Conservation (phyloP, 2,329 filamentous ascomycete species). For the Alternaria incomplexa region DNA sequence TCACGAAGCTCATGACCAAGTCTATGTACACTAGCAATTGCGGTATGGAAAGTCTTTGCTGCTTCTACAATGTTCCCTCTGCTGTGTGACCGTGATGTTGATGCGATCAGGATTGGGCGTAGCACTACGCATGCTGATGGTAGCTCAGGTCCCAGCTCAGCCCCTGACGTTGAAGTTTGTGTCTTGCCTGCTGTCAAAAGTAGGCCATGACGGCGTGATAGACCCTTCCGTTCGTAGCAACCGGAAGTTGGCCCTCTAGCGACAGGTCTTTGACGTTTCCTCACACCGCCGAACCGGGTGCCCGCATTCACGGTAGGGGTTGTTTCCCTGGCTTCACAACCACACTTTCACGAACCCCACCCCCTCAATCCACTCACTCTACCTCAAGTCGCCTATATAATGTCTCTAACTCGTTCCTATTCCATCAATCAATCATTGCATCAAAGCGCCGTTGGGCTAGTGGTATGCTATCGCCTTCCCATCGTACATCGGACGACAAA, state of each 20-base stretch:
- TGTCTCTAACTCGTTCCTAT: background rate
- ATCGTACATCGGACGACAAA: slow-evolving; percentile 15
- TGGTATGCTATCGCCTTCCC: slow-evolving; percentile 51
- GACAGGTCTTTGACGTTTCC: background rate
- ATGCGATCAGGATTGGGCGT: slow-evolving; percentile 14
- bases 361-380: background rate
- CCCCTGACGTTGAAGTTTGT: background rate
- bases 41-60: slow-evolving; percentile 41
- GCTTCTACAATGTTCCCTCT: slow-evolving; percentile 1
- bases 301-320: slow-evolving; percentile 10
- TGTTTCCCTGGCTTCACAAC: slow-evolving; percentile 1
- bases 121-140: slow-evolving; percentile 30
- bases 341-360: background rate
- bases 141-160: slow-evolving; percentile 25
- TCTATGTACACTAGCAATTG: slow-evolving; percentile 47
- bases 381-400: background rate
- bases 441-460: slow-evolving; percentile 42
- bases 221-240: background rate
- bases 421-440: slow-evolving; percentile 1
- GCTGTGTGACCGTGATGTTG: background rate
- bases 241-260: background rate
- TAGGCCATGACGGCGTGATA: background rate
- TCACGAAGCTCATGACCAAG: slow-evolving; percentile 46
- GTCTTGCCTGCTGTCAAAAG: background rate
- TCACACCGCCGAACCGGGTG: slow-evolving; percentile 14